These are phyloP conservation scores for Gnaphalium uliginosum DNA, from an alignment of 129 eudicot genomes.

Conservation along the genomic window DNA sequence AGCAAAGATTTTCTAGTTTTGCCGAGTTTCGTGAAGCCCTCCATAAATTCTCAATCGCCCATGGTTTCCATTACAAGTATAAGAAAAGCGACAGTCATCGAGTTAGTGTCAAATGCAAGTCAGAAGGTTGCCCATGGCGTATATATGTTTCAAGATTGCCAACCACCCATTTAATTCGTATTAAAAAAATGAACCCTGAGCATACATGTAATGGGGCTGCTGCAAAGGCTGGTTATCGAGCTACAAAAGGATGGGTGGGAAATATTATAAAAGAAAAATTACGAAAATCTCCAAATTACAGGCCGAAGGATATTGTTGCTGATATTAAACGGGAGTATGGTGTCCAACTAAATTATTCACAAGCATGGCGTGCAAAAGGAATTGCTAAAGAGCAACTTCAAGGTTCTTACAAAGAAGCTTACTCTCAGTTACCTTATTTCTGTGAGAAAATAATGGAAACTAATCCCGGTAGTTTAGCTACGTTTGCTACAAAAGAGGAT, in stretches of 20 bases:
- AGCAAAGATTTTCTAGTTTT: slow-evolving; percentile 76
- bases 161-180: slow-evolving; percentile 73
- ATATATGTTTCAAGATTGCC: slow-evolving; percentile 81
- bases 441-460: slow-evolving; percentile 84
- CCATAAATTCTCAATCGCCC: slow-evolving; percentile 84
- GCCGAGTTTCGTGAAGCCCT: slow-evolving; percentile 87
- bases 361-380: slow-evolving; percentile 97
- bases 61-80: slow-evolving; percentile 77
- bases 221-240: slow-evolving; percentile 75
- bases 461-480: slow-evolving; percentile 84
- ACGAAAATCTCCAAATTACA: slow-evolving; percentile 66
- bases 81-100: slow-evolving; percentile 87
- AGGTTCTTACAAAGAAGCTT: slow-evolving; percentile 84
- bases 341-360: slow-evolving; percentile 74
- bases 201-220: slow-evolving; percentile 75
- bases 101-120: slow-evolving; percentile 83
- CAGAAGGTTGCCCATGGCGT: slow-evolving; percentile 84
- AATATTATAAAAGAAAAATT: slow-evolving; percentile 78
- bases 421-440: slow-evolving; percentile 63
- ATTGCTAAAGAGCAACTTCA: slow-evolving; percentile 87
- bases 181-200: slow-evolving; percentile 66
- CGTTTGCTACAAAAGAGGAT: slow-evolving; percentile 75
- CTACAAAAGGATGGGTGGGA: slow-evolving; percentile 88
- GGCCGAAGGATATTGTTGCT: slow-evolving; percentile 77
- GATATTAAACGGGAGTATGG: slow-evolving; percentile 87